phyloP scores from a whole-genome alignment of 2,329 filamentous ascomycete species.

The Cladosporium sp. region DNA sequence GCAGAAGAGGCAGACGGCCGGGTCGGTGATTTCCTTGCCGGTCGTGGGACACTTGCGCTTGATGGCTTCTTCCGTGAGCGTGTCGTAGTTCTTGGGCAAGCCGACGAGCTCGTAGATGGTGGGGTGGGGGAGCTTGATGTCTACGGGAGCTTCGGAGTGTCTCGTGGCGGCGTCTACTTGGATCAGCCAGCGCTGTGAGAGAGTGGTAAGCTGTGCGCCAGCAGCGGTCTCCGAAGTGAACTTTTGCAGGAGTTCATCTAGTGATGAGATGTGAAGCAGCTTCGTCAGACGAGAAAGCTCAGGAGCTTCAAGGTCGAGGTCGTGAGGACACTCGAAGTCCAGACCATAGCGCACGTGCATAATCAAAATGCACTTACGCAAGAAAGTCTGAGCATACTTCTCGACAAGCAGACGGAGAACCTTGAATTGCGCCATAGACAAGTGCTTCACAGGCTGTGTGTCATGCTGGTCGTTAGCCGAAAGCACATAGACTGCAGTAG shows the following conservation, averaged over 20 bases:
- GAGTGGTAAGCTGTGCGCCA: constrained; percentile 46
- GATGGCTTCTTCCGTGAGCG: constrained; percentile 87
- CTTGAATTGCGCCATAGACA: constrained; percentile 26
- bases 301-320: constrained; percentile 30
- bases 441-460: neutral
- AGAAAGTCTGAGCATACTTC: constrained; percentile 85
- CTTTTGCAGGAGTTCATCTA: constrained; percentile 74
- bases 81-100: constrained; percentile 87
- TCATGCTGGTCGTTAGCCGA: neutral
- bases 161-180: constrained; percentile 46
- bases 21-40: constrained; percentile 87
- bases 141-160: constrained; percentile 39
- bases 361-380: constrained; percentile 81
- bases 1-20: constrained; percentile 89
- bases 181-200: constrained; percentile 71
- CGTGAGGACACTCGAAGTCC: constrained; percentile 70
- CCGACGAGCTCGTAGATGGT: constrained; percentile 93
- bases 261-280: constrained; percentile 70
- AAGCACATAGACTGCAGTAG: constrained; percentile 6
- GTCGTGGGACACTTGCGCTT: constrained; percentile 81
- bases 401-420: constrained; percentile 52
- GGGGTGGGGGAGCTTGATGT: constrained; percentile 69
- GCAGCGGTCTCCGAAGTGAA: constrained; percentile 46
- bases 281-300: constrained; percentile 82
- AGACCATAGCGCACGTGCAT: constrained; percentile 87